Conservation (phyloP, 75 land plant species). For the Pseudotsuga menziesii region DNA sequence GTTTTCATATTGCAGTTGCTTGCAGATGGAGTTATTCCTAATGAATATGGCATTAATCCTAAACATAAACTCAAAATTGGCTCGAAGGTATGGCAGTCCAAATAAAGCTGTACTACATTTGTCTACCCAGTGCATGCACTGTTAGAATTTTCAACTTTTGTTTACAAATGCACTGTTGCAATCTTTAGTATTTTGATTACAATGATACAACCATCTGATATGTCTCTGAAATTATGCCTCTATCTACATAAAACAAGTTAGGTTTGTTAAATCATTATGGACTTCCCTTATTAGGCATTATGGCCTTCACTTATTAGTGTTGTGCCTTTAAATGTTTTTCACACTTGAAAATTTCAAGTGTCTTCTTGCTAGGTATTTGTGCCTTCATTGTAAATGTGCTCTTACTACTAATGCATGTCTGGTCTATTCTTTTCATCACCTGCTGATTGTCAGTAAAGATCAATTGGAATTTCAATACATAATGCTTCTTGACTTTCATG, state of each 20-base stretch:
- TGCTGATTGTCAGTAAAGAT: too few relatives aligned
- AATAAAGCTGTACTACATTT: background rate
- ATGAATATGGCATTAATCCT: slow-evolving; percentile 99
- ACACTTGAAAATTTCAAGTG: background rate
- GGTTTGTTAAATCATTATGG: background rate
- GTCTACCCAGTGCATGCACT: background rate
- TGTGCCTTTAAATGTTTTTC: background rate
- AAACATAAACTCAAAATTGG: slow-evolving; percentile 97
- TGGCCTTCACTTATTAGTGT: background rate
- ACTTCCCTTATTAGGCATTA: background rate
- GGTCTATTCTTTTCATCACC: background rate
- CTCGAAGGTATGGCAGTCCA: slow-evolving; percentile 67
- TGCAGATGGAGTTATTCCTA: slow-evolving; percentile 99
- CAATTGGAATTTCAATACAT: too few relatives aligned
- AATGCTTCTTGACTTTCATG: too few relatives aligned
- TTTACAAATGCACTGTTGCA: too few relatives aligned
- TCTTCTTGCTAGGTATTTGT: background rate
- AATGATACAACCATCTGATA: background rate
- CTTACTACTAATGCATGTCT: background rate
- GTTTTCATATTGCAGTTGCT: slow-evolving; percentile 56
- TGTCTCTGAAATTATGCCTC: background rate
- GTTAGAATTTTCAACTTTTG: background rate
- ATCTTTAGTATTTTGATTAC: background rate
- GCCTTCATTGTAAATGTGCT: background rate
- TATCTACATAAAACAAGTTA: background rate